Percentiles rank a stretch among this genome's conserved stretches.
phyloP scores from a whole-genome alignment of 177 flowering plant species.

The Vitis hybrid region DNA sequence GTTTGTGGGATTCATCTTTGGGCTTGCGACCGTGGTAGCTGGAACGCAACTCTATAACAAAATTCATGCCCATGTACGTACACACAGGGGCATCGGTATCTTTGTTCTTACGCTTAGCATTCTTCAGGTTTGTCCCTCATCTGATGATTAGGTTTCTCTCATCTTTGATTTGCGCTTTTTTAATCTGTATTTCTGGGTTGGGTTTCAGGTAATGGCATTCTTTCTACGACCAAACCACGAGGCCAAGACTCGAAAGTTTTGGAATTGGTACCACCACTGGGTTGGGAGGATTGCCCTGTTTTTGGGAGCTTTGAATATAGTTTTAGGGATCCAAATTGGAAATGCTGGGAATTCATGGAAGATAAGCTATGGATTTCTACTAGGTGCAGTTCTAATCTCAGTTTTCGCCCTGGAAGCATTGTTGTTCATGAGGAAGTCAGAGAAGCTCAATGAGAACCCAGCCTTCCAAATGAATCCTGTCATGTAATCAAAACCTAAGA shows the following conservation, averaged over 20 bases:
- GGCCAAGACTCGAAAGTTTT: conserved; percentile 65
- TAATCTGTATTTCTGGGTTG: conserved; percentile 1
- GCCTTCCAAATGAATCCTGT: conserved; percentile 43
- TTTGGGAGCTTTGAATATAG: conserved; percentile 68
- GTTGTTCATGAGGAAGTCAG: conserved; percentile 29
- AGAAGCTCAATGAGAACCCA: conserved; percentile 27
- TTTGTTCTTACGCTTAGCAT: conserved; percentile 55
- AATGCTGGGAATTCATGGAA: conserved; percentile 57
- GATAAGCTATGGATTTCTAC: conserved; percentile 63
- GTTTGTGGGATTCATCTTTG: conserved; percentile 66
- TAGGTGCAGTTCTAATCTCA: conserved; percentile 38
- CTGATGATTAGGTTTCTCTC: not conserved
- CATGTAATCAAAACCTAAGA: not conserved
- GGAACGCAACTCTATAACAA: conserved; percentile 49
- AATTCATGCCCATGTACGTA: conserved; percentile 29
- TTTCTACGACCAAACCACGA: conserved; percentile 64
- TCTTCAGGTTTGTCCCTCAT: conserved; percentile 65
- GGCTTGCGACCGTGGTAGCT: conserved; percentile 49
- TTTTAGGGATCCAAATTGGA: conserved; percentile 65
- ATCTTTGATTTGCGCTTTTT: no score
- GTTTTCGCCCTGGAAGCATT: conserved; percentile 60
- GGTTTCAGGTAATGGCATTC: conserved; percentile 66
- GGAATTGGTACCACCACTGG: conserved; percentile 90
- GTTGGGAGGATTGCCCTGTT: conserved; percentile 71
- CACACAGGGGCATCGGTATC: conserved; percentile 78